Percentiles rank a stretch among this genome's conserved stretches.
Evolutionary conservation across 73 alveolate genomes (phyloP).

Genomic region (Diophrys appendiculata): DNA sequence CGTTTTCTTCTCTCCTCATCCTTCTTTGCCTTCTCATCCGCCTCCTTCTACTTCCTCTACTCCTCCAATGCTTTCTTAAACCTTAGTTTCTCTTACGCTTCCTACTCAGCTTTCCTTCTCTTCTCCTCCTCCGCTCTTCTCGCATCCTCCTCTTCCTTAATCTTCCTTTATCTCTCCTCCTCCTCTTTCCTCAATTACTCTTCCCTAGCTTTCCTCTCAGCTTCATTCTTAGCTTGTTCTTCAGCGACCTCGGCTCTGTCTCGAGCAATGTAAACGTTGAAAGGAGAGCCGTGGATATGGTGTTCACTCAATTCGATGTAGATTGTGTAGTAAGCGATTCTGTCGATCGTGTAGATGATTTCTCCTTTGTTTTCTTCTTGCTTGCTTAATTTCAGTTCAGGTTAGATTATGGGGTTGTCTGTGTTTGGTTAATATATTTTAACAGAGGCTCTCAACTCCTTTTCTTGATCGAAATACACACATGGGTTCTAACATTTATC

Average conservation of each 20-base stretch:
- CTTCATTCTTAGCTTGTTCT: constrained; percentile 1
- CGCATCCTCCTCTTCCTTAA: not conserved
- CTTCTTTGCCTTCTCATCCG: not conserved
- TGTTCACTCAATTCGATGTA: not conserved
- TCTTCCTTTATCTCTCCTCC: not conserved
- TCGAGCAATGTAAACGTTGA: not conserved
- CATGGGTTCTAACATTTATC: constrained; percentile 12
- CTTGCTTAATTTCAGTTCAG: not conserved
- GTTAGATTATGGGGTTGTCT: not conserved
- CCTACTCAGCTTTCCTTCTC: not conserved
- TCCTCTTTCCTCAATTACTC: not conserved
- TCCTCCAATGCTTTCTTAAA: not conserved
- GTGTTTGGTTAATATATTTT: not conserved
- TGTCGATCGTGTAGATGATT: not conserved
- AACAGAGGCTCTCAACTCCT: not conserved
- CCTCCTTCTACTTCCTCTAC: constrained; percentile 14
- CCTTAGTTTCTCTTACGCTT: not conserved
- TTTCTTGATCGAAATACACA: not conserved
- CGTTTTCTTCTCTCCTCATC: constrained; percentile 20
- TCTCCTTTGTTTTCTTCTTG: not conserved
- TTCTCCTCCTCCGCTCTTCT: not conserved
- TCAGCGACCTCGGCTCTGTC: constrained; percentile 5
- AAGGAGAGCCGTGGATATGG: constrained; percentile 21
- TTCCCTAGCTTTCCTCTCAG: not conserved
- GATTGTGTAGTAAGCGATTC: constrained; percentile 3